Percentiles rank a stretch among this genome's conserved stretches.
Evolutionary conservation across 2,329 filamentous ascomycete species (phyloP).

Genomic region (Cytospora piceae): DNA sequence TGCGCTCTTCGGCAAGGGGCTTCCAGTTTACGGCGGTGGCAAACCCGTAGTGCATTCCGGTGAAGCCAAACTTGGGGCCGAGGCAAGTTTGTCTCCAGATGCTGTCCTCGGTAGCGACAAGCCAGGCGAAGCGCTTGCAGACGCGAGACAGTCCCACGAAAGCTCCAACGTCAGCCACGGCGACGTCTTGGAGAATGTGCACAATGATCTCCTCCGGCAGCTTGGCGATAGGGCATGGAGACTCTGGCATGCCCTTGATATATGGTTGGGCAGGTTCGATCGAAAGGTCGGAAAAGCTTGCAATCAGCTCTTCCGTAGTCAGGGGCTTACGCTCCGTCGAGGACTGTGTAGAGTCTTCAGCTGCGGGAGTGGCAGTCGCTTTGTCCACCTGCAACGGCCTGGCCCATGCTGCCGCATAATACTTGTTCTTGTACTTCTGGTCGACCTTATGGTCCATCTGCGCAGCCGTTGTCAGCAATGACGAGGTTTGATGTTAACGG

Average conservation of each 20-base stretch:
- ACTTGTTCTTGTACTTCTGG: conserved; percentile 84
- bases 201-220: conserved; percentile 85
- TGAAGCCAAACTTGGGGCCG: conserved; percentile 75
- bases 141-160: conserved; percentile 78
- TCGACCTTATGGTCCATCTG: conserved; percentile 86
- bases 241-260: conserved; percentile 72
- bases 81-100: conserved; percentile 83
- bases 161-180: conserved; percentile 73
- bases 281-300: conserved; percentile 70
- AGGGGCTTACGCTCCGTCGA: conserved; percentile 52
- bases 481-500: not conserved
- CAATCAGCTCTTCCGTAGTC: conserved; percentile 70
- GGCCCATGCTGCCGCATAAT: conserved; percentile 71
- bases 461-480: conserved; percentile 9
- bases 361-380: conserved; percentile 30
- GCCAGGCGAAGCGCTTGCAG: conserved; percentile 84
- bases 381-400: conserved; percentile 45
- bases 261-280: conserved; percentile 70
- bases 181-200: conserved; percentile 75
- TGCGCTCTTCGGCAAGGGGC: conserved; percentile 42
- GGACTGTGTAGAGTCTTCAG: conserved; percentile 37
- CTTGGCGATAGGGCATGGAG: conserved; percentile 76
- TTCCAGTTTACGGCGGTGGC: conserved; percentile 63
- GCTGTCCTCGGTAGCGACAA: conserved; percentile 80
- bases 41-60: conserved; percentile 81